phyloP scores from a whole-genome alignment of 2,329 filamentous ascomycete species.

The Paecilomyces formosus region DNA sequence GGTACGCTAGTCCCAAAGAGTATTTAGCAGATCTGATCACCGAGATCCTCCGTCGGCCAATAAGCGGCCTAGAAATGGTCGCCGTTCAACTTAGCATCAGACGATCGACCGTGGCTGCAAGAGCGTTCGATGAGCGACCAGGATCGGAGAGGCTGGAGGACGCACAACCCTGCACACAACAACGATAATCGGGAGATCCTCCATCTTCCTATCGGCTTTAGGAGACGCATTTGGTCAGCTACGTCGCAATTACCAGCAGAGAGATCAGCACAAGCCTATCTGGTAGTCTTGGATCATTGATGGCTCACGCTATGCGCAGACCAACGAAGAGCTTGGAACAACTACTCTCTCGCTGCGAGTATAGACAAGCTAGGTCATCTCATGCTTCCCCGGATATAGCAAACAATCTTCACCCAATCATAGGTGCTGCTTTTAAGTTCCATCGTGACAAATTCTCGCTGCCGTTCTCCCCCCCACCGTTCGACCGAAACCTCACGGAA shows the following conservation, averaged over 20 bases:
- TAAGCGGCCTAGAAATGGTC: constrained; percentile 1
- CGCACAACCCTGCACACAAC: neutral
- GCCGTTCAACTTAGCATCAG: neutral
- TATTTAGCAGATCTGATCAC: constrained; percentile 9
- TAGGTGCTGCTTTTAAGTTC: neutral
- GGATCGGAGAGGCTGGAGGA: neutral
- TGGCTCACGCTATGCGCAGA: too few species aligned
- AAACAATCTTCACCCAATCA: neutral
- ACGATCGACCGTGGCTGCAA: neutral
- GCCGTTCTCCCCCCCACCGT: neutral
- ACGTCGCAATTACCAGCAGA: neutral
- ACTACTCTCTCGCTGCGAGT: neutral
- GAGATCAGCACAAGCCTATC: neutral
- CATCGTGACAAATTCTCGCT: neutral
- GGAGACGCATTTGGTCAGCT: neutral
- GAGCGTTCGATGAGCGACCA: neutral
- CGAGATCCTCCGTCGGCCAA: constrained; percentile 17
- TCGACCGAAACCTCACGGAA: neutral
- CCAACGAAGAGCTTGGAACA: too few species aligned
- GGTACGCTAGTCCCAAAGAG: constrained; percentile 10
- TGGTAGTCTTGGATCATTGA: too few species aligned
- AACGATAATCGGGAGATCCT: neutral
- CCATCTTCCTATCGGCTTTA: neutral
- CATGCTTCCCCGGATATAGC: neutral
- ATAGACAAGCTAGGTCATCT: neutral